These are phyloP conservation scores for Solanum hybrid DNA, from an alignment of 305 asterid species.

Conservation along the genomic window DNA sequence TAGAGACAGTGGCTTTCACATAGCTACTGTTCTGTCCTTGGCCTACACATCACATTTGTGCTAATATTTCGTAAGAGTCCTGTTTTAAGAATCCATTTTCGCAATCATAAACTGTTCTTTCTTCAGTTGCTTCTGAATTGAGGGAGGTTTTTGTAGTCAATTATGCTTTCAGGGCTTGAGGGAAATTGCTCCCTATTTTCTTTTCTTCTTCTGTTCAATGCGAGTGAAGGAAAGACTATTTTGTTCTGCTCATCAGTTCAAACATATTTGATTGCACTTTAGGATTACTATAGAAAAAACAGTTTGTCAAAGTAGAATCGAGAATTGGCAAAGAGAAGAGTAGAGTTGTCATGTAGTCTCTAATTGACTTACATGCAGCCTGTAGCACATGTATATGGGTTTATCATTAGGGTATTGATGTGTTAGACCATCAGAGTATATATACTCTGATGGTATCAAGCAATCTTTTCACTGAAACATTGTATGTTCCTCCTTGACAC, in stretches of 20 bases:
- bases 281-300: too few relatives aligned
- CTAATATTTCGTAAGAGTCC: background rate
- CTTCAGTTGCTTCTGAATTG: background rate
- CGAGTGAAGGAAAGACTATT: background rate
- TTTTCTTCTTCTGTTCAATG: background rate
- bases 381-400: background rate
- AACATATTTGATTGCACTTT: too few relatives aligned
- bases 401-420: background rate
- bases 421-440: too few relatives aligned
- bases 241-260: background rate
- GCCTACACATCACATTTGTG: background rate
- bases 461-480: too few relatives aligned
- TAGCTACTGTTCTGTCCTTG: background rate
- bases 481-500: too few relatives aligned
- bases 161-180: background rate
- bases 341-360: too few relatives aligned
- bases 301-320: too few relatives aligned
- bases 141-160: background rate
- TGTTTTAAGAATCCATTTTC: background rate
- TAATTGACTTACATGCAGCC: too few relatives aligned
- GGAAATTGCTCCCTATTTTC: background rate
- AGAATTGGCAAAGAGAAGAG: too few relatives aligned
- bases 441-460: too few relatives aligned
- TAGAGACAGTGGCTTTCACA: background rate
- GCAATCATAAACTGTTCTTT: background rate